These are phyloP conservation scores for Senecio squalidus DNA, from an alignment of 140 eudicot species.

Conservation along the genomic window DNA sequence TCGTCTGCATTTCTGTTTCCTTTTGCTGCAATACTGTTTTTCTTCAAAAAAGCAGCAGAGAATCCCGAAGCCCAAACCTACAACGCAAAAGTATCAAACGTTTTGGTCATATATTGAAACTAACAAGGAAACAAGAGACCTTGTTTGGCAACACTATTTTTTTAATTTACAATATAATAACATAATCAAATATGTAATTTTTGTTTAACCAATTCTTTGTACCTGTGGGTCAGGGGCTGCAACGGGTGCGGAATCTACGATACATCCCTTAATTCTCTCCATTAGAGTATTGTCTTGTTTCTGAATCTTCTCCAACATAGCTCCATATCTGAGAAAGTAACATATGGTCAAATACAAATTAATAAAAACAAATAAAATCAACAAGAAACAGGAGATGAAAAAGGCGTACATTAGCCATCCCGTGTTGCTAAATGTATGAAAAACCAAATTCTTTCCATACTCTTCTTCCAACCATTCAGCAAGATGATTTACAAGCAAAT, in stretches of 20 bases:
- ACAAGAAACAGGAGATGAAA: neutral
- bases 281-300: conserved; percentile 43
- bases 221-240: conserved; percentile 98
- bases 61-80: conserved; percentile 99
- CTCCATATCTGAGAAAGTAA: conserved; percentile 65
- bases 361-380: neutral
- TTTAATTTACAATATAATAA: neutral
- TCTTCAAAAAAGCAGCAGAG: conserved; percentile 93
- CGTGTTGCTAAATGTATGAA: conserved; percentile 97
- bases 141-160: neutral
- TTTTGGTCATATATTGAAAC: neutral
- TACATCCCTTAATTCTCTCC: conserved; percentile 73
- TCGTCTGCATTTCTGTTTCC: conserved; percentile 25
- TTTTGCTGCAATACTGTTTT: conserved; percentile 70
- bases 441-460: conserved; percentile 65
- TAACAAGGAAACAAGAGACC: neutral
- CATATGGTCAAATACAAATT: neutral
- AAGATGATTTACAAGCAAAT: conserved; percentile 72
- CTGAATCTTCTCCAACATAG: conserved; percentile 76
- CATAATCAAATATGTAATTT: neutral
- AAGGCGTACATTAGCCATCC: conserved; percentile 89
- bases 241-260: conserved; percentile 98
- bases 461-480: conserved; percentile 90
- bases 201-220: neutral
- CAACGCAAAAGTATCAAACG: neutral